Evolutionary conservation across 83 land plant species (phyloP).

Genomic region (Picea abies): DNA sequence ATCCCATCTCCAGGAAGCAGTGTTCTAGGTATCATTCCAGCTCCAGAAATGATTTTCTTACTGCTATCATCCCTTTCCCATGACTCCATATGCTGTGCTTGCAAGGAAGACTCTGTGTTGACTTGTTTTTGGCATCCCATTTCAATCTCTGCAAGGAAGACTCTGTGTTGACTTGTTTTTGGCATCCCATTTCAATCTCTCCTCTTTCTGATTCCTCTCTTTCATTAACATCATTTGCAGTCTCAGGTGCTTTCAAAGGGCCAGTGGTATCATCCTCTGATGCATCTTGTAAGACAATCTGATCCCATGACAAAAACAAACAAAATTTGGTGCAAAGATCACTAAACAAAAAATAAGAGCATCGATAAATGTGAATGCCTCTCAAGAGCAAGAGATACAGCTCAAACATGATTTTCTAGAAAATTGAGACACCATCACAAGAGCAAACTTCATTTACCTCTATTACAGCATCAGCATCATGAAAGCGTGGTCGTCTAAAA

Average conservation of each 20-base stretch:
- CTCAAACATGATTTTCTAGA: neutral
- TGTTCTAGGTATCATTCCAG: conserved; percentile 14
- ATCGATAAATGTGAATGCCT: neutral
- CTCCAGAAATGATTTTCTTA: conserved; percentile 16
- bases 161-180: conserved; percentile 20
- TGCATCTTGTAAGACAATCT: conserved; percentile 80
- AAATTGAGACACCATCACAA: neutral
- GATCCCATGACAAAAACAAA: conserved; percentile 20
- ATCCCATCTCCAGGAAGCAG: conserved; percentile 23
- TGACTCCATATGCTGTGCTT: neutral
- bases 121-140: conserved; percentile 17
- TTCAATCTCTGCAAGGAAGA: conserved; percentile 17
- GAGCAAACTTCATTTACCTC: conserved; percentile 49
- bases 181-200: conserved; percentile 22
- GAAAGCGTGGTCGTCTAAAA: conserved; percentile 72
- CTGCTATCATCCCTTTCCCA: conserved; percentile 25
- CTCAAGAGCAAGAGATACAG: neutral
- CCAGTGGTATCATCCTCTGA: conserved; percentile 42
- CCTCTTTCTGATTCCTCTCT: conserved; percentile 26
- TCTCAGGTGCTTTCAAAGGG: conserved; percentile 28
- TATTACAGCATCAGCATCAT: conserved; percentile 91
- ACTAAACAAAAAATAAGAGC: neutral
- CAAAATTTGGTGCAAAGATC: neutral
- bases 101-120: conserved; percentile 24
- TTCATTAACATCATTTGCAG: conserved; percentile 20